Evolutionary conservation across 148 eudicot genomes (phyloP), one percentile per base, ranked within the genome.

Genomic region (Nepenthes gracilis): DNA sequence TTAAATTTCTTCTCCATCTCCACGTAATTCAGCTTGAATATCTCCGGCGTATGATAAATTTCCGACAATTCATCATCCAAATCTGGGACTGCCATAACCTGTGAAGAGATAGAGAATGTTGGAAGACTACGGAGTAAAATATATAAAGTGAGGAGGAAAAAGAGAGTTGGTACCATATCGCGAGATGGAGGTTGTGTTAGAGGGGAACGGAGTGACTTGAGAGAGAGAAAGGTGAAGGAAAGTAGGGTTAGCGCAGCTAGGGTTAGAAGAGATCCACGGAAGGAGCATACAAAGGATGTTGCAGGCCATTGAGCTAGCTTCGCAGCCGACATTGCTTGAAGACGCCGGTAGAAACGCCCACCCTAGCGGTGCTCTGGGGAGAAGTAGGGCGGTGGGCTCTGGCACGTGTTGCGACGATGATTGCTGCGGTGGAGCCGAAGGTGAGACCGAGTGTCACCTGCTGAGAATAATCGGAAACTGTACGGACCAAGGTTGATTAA

Each of bases 1-100:
- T 84, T 92, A 54, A 92, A 92, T n/a, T 70, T 83, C 69, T 61
- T 82, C 82, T 83, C 82, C 98, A 92, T 88, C 35, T 73, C 88
- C 23, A 75, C 86, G 56, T 88, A 88, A 67, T 79, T 82, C 50
- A 83, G 58, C 57, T 61, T 63, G 36, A 88, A 92, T 33, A 84
- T 52, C 76, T 85, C 80, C 63, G 94, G 67, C 11, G 75, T 47
- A 59, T 92, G 90, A 64, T 83, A 92, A 33, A 82, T 82, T 56
- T 80, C 83, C 36, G 77, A 62, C 1, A 56, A 9, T 7, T 62
- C 68, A 6, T 59, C 78, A 43, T 66, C 65, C 36, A 49, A 54
- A 43, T 64, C 64, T 62, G 47, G 8, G 58, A 49, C 66, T 53
- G 58, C 36, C 52, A 57, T 34, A 63, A 38, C 62, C 77, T 72